Evolutionary conservation across 2,329 filamentous ascomycete species (phyloP).

Genomic region (Neopestalotiopsis sp.): DNA sequence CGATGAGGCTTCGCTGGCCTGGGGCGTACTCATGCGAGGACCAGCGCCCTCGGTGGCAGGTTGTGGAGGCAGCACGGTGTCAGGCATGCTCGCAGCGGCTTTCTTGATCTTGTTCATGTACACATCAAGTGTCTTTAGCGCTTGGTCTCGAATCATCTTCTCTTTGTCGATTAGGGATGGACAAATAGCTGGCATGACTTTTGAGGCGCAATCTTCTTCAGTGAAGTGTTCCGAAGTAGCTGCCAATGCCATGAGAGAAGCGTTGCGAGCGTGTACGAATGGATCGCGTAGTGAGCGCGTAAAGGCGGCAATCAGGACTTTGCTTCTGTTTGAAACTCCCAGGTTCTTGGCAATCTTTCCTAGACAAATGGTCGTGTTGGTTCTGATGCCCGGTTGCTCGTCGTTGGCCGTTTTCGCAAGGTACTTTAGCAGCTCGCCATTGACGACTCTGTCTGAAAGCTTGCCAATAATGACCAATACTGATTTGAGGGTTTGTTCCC

Average conservation of each 20-base stretch:
- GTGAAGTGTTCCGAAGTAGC: conserved; percentile 87
- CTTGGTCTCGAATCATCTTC: conserved; percentile 91
- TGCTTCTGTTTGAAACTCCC: conserved; percentile 77
- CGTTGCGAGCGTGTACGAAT: conserved; percentile 92
- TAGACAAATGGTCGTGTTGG: conserved; percentile 96
- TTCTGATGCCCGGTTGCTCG: conserved; percentile 94
- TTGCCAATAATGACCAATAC: conserved; percentile 88
- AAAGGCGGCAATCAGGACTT: conserved; percentile 93
- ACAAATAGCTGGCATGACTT: conserved; percentile 83
- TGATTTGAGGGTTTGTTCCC: conserved; percentile 95
- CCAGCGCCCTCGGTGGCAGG: conserved; percentile 53
- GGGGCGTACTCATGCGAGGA: conserved; percentile 81
- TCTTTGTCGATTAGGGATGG: conserved; percentile 92
- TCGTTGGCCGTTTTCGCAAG: conserved; percentile 97
- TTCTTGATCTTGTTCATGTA: conserved; percentile 87
- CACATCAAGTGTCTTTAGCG: conserved; percentile 84
- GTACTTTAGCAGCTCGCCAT: conserved; percentile 88
- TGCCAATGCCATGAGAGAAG: conserved; percentile 81
- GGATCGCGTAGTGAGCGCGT: conserved; percentile 88
- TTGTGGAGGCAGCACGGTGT: conserved; percentile 75
- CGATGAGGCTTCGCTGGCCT: conserved; percentile 61
- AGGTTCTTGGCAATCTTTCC: conserved; percentile 95
- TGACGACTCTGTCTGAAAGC: conserved; percentile 89
- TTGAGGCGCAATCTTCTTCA: conserved; percentile 86
- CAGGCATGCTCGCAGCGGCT: conserved; percentile 75